These are phyloP conservation scores for Xylaria palmicola DNA, from an alignment of 495 filamentous ascomycete species.

Conservation along the genomic window DNA sequence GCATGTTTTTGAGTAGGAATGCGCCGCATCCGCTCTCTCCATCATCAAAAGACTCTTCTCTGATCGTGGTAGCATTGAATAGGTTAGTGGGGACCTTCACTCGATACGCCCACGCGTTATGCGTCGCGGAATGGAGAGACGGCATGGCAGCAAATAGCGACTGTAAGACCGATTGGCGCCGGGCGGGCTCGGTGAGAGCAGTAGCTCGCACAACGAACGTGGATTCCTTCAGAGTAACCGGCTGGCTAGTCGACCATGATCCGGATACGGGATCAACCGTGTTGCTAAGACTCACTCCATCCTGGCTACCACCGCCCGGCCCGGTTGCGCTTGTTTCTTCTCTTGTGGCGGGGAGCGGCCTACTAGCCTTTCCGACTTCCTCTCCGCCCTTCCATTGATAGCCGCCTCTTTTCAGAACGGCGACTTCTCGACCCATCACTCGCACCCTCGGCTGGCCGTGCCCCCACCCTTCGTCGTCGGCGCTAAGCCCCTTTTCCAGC, in stretches of 20 bases:
- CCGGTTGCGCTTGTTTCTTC: slow-evolving; percentile 15
- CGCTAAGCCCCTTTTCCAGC: slow-evolving; percentile 62
- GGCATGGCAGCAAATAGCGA: slow-evolving; percentile 41
- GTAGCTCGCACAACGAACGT: slow-evolving; percentile 52
- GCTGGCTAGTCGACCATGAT: slow-evolving; percentile 40
- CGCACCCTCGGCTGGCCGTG: slow-evolving; percentile 69
- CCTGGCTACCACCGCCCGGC: not conserved
- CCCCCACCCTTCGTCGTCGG: slow-evolving; percentile 71
- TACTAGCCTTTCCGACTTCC: slow-evolving; percentile 21
- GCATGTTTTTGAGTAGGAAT: slow-evolving; percentile 75
- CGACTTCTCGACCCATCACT: slow-evolving; percentile 70
- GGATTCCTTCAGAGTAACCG: slow-evolving; percentile 47
- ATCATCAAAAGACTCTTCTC: slow-evolving; percentile 89
- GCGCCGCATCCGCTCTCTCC: slow-evolving; percentile 86
- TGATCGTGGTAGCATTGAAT: slow-evolving; percentile 40
- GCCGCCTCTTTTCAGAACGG: slow-evolving; percentile 71
- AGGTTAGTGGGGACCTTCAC: slow-evolving; percentile 28
- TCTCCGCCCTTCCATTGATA: slow-evolving; percentile 63
- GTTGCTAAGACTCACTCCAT: not conserved
- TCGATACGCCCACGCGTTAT: slow-evolving; percentile 57
- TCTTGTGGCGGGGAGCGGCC: slow-evolving; percentile 27
- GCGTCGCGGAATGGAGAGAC: slow-evolving; percentile 44
- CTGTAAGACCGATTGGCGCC: slow-evolving; percentile 36
- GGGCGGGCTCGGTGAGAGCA: slow-evolving; percentile 34
- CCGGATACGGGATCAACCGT: slow-evolving; percentile 21